phyloP scores from a whole-genome alignment of 2,329 filamentous ascomycete genomes.

The Paecilomyces niveus region DNA sequence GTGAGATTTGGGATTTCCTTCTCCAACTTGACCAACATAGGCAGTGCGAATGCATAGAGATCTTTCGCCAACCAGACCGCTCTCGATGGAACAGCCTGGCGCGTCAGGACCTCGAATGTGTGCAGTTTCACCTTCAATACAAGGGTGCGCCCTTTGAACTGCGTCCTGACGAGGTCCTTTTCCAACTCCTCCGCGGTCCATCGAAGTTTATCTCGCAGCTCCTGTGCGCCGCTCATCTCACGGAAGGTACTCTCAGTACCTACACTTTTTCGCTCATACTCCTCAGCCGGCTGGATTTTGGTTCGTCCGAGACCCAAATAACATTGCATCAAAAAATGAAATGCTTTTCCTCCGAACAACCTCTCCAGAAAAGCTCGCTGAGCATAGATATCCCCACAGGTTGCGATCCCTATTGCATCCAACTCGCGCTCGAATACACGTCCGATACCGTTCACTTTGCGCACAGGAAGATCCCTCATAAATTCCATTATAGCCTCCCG shows the following conservation, averaged over 20 bases:
- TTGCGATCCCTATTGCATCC: conserved; percentile 77
- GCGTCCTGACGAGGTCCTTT: conserved; percentile 69
- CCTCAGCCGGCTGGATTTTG: conserved; percentile 74
- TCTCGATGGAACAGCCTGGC: conserved; percentile 69
- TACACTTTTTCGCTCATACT: conserved; percentile 86
- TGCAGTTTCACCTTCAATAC: conserved; percentile 91
- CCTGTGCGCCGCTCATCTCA: conserved; percentile 63
- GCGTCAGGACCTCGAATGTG: conserved; percentile 83
- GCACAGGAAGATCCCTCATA: conserved; percentile 73
- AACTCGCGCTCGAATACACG: conserved; percentile 89
- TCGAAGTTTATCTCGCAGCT: conserved; percentile 70
- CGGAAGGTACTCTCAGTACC: conserved; percentile 89
- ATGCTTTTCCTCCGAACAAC: conserved; percentile 88
- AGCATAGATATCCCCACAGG: conserved; percentile 77
- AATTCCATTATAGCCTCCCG: conserved; percentile 72
- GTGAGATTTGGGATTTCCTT: conserved; percentile 75
- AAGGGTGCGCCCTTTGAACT: conserved; percentile 84
- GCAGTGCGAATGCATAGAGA: conserved; percentile 71
- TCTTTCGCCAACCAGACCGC: conserved; percentile 70
- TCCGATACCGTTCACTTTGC: conserved; percentile 93
- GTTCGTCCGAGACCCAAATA: conserved; percentile 84
- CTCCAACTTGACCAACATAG: conserved; percentile 76
- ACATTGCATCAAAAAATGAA: conserved; percentile 74
- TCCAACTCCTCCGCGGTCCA: conserved; percentile 78
- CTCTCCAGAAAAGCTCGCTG: conserved; percentile 66